Conservation (phyloP, 1,139 yeast species). For the Magnusiomyces magnusii region DNA sequence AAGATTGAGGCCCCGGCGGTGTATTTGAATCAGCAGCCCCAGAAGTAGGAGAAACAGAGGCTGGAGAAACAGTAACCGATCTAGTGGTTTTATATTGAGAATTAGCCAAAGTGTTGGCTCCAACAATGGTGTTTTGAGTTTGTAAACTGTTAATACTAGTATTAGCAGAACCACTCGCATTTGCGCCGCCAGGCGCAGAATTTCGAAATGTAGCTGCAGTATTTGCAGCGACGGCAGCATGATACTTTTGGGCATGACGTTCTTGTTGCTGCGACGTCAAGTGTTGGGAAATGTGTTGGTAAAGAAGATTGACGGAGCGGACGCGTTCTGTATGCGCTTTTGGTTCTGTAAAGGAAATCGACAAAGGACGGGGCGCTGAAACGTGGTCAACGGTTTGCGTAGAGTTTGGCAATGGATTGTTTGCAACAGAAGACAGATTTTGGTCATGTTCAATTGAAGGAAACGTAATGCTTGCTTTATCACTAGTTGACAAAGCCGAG, state of each 20-base stretch:
- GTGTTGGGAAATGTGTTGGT: slow-evolving; percentile 9
- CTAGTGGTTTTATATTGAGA: background rate
- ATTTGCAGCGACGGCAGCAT: background rate
- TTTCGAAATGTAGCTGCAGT: background rate
- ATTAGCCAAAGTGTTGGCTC: background rate
- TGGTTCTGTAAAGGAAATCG: slow-evolving; percentile 16
- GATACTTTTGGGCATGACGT: background rate
- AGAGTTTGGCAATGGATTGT: background rate
- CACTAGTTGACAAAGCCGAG: background rate
- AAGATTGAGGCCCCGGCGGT: background rate
- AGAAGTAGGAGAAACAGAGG: slow-evolving; percentile 5
- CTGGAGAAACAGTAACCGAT: background rate
- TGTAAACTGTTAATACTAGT: background rate
- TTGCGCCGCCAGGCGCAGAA: background rate
- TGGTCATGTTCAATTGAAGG: background rate
- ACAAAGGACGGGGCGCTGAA: slow-evolving; percentile 1
- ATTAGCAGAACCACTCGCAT: background rate
- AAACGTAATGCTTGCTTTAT: background rate
- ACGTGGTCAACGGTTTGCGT: background rate
- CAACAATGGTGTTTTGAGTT: background rate
- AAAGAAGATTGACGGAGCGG: slow-evolving; percentile 12
- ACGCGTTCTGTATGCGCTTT: slow-evolving; percentile 15
- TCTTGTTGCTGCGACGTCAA: slow-evolving; percentile 1
- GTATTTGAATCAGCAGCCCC: slow-evolving; percentile 1
- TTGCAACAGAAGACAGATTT: background rate